A percentile compares a stretch with the other conserved stretches of the same genome.
Conservation (phyloP, 176 grass and related monocot species). For the Rhipidocladum racemiflorum region DNA sequence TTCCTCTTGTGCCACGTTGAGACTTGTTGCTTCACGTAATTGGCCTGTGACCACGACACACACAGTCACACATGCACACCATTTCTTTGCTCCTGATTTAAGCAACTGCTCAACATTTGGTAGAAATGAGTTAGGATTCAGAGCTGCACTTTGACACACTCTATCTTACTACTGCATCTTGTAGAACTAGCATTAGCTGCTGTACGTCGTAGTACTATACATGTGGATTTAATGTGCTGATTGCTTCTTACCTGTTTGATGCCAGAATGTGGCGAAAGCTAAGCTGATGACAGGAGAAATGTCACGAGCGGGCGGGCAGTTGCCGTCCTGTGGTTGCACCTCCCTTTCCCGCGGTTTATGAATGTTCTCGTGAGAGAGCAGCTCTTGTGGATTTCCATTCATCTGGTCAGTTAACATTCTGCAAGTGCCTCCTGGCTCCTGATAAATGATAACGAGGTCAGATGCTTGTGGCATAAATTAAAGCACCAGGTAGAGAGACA, state of each 20-base stretch:
- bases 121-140: not conserved
- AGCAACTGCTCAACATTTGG: not conserved
- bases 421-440: not conserved
- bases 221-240: not conserved
- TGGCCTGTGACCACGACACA: conserved; percentile 9
- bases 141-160: not conserved
- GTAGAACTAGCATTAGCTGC: not conserved
- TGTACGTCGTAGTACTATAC: not conserved
- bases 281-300: not conserved
- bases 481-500: not conserved
- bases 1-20: conserved; percentile 30
- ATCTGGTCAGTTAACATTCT: not conserved
- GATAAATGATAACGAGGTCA: conserved; percentile 9
- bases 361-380: not conserved
- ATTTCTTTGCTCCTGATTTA: not conserved
- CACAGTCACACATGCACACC: not conserved
- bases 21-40: not conserved
- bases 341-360: not conserved
- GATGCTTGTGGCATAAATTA: conserved; percentile 12
- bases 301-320: conserved; percentile 18
- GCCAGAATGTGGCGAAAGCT: not conserved
- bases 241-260: not conserved
- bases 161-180: not conserved
- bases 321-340: not conserved
- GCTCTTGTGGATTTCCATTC: conserved; percentile 2